These are phyloP conservation scores for Platanthera guangdongensis DNA, from an alignment of 106 monocot genomes.

Conservation along the genomic window DNA sequence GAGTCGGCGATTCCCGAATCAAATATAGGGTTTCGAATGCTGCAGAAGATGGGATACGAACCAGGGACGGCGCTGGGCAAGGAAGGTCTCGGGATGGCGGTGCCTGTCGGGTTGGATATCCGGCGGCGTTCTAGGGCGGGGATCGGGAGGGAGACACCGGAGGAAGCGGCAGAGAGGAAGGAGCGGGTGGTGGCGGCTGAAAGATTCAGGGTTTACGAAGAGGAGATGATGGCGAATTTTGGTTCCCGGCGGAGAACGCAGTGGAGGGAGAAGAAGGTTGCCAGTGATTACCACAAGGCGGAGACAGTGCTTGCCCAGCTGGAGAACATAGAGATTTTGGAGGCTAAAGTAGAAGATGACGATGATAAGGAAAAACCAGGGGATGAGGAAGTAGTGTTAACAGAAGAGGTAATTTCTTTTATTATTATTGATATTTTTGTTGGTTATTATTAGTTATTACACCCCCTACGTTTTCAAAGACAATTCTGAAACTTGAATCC, in stretches of 20 bases:
- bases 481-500: too few species aligned
- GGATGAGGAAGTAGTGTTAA: constrained; percentile 52
- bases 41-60: constrained; percentile 77
- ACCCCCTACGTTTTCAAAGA: too few species aligned
- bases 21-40: constrained; percentile 89
- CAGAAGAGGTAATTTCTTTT: constrained; percentile 60
- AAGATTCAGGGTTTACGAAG: constrained; percentile 31
- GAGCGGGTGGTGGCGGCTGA: constrained; percentile 28
- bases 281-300: constrained; percentile 65
- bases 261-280: constrained; percentile 55
- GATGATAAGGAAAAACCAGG: constrained; percentile 29
- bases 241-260: constrained; percentile 53
- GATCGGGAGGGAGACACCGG: constrained; percentile 37
- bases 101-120: constrained; percentile 75
- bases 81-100: constrained; percentile 27
- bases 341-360: constrained; percentile 25
- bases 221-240: constrained; percentile 63
- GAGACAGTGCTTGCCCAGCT: constrained; percentile 68
- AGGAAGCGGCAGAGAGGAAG: constrained; percentile 35
- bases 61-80: constrained; percentile 61
- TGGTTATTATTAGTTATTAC: too few species aligned
- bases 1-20: constrained; percentile 55
- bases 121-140: constrained; percentile 80
- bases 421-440: background rate
- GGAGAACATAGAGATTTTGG: constrained; percentile 68